These are phyloP conservation scores for Candida xiaguanensis DNA, from an alignment of 805 yeast genomes.

Conservation along the genomic window DNA sequence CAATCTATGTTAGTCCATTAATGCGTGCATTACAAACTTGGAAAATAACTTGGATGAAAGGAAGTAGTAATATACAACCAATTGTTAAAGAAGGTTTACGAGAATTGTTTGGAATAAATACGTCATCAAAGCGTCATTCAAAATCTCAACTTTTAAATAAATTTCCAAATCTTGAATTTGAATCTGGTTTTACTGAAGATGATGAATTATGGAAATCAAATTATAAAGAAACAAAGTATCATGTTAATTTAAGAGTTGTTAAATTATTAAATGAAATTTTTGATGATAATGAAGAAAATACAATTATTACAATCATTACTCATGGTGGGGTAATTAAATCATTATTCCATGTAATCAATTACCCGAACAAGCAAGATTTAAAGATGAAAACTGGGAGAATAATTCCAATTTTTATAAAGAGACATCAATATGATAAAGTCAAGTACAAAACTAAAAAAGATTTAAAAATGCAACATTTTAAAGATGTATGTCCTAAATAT, in stretches of 20 bases:
- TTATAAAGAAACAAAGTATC: conserved; percentile 37
- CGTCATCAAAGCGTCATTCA: conserved; percentile 52
- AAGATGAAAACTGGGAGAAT: conserved; percentile 54
- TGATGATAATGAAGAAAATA: conserved; percentile 20
- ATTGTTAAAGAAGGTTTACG: conserved; percentile 46
- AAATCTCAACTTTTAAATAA: conserved; percentile 30
- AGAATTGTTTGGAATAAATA: conserved; percentile 56
- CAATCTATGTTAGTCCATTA: conserved; percentile 56
- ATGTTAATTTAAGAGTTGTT: conserved; percentile 46
- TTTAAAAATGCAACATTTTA: not conserved
- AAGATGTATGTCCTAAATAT: conserved; percentile 2
- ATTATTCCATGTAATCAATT: conserved; percentile 46
- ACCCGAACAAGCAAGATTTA: conserved; percentile 40
- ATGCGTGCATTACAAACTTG: conserved; percentile 56
- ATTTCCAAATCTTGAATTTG: conserved; percentile 35
- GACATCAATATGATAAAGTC: conserved; percentile 2
- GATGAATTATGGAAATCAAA: conserved; percentile 43
- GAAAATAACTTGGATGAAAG: conserved; percentile 39
- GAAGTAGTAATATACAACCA: conserved; percentile 21
- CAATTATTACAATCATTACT: conserved; percentile 46
- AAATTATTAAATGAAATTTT: conserved; percentile 35
- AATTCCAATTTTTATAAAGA: conserved; percentile 52
- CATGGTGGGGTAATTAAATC: conserved; percentile 61
- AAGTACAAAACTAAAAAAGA: not conserved
- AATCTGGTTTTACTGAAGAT: conserved; percentile 41